These are phyloP conservation scores for Triticum timopheevii DNA, from an alignment of 176 grass and related monocot genomes.

Conservation along the genomic window DNA sequence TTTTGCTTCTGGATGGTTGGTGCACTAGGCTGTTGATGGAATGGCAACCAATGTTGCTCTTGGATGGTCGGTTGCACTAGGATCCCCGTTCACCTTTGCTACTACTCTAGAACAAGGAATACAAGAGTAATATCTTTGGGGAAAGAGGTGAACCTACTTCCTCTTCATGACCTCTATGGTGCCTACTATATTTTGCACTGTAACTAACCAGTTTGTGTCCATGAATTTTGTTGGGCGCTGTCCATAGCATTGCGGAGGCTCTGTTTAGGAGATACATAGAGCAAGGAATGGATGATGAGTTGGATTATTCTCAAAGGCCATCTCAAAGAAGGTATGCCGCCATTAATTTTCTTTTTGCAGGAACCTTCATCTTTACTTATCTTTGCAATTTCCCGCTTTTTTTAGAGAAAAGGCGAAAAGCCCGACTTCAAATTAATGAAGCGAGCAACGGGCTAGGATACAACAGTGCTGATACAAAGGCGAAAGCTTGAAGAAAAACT, in stretches of 20 bases:
- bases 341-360: background rate
- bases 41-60: constrained; percentile 75
- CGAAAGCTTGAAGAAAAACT: no score
- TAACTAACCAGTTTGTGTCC: no score
- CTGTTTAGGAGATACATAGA: no score
- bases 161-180: background rate
- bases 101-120: constrained; percentile 63
- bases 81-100: constrained; percentile 58
- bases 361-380: background rate
- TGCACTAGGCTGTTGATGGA: constrained; percentile 67
- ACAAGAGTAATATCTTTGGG: constrained; percentile 82
- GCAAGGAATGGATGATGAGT: no score
- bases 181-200: no score
- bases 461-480: no score
- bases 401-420: no score
- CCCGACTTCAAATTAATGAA: no score
- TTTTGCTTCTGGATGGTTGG: background rate
- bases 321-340: constrained; percentile 56
- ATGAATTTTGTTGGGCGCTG: no score
- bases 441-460: no score
- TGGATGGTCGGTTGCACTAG: constrained; percentile 74
- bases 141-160: constrained; percentile 47
- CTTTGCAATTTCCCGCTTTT: background rate
- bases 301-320: constrained; percentile 38
- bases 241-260: no score